Conservation (phyloP, 73 alveolate genomes). For the Blepharisma stoltei region DNA sequence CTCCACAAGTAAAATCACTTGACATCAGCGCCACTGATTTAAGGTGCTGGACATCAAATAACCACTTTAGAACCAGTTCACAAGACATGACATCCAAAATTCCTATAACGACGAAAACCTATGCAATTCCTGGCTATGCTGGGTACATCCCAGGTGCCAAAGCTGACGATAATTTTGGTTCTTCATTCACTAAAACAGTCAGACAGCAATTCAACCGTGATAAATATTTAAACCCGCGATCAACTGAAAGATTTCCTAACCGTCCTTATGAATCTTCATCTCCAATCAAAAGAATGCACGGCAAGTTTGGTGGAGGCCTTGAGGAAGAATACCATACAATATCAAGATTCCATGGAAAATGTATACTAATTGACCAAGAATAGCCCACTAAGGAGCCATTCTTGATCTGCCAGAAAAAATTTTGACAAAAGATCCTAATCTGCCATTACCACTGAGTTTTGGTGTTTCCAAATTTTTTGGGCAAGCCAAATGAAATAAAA, state of each 20-base stretch:
- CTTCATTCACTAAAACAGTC: not conserved
- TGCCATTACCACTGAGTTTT: no score
- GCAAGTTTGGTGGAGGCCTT: slow-evolving; percentile 36
- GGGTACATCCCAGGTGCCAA: slow-evolving; percentile 13
- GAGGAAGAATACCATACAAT: slow-evolving; percentile 23
- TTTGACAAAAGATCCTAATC: no score
- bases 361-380: no score
- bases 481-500: no score
- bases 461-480: no score
- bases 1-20: not conserved
- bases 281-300: not conserved
- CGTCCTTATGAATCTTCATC: slow-evolving; percentile 10
- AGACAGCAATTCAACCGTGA: not conserved
- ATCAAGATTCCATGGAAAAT: slow-evolving; percentile 28
- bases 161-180: not conserved
- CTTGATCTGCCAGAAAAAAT: no score
- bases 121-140: not conserved
- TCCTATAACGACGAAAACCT: slow-evolving; percentile 2
- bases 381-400: no score
- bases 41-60: not conserved
- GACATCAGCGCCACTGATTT: not conserved
- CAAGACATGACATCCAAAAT: not conserved
- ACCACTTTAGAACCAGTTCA: not conserved
- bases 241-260: not conserved
- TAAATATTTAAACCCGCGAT: not conserved